Conservation (phyloP, 306 rosid species). For the Trifolium fragiferum region DNA sequence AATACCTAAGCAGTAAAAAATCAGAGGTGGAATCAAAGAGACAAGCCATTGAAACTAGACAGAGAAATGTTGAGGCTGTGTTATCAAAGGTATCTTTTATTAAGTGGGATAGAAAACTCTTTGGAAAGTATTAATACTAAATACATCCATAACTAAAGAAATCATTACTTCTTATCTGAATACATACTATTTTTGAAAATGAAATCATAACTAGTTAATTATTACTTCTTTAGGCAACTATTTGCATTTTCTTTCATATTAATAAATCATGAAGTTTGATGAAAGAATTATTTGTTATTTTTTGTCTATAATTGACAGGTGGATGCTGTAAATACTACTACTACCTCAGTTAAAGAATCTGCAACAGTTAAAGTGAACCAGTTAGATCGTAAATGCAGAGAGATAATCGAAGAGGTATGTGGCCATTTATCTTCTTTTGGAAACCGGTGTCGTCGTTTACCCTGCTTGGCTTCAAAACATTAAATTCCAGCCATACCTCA, state of each 20-base stretch:
- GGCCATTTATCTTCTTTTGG: neutral
- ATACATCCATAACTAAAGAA: neutral
- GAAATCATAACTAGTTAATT: neutral
- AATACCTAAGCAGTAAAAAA: constrained; percentile 50
- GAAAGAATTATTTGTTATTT: constrained; percentile 35
- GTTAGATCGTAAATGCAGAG: constrained; percentile 52
- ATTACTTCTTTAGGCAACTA: neutral
- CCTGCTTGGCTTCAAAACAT: constrained; percentile 19
- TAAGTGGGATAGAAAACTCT: neutral
- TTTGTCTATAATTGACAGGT: constrained; percentile 55
- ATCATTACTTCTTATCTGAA: neutral
- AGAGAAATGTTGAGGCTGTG: constrained; percentile 65
- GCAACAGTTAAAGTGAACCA: constrained; percentile 53
- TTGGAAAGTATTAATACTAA: neutral
- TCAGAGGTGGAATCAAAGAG: constrained; percentile 72
- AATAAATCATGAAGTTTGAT: neutral
- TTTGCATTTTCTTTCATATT: constrained; percentile 4
- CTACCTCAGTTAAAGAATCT: constrained; percentile 56
- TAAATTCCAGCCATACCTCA: constrained; percentile 13
- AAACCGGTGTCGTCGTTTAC: constrained; percentile 15
- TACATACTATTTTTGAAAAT: neutral
- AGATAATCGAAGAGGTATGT: constrained; percentile 66
- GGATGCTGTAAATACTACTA: constrained; percentile 53
- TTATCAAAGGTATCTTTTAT: constrained; percentile 61
- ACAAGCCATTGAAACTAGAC: constrained; percentile 61